These are phyloP conservation scores for Leccinum broughii DNA, from an alignment of 768 basidiomycete genomes.

Conservation along the genomic window DNA sequence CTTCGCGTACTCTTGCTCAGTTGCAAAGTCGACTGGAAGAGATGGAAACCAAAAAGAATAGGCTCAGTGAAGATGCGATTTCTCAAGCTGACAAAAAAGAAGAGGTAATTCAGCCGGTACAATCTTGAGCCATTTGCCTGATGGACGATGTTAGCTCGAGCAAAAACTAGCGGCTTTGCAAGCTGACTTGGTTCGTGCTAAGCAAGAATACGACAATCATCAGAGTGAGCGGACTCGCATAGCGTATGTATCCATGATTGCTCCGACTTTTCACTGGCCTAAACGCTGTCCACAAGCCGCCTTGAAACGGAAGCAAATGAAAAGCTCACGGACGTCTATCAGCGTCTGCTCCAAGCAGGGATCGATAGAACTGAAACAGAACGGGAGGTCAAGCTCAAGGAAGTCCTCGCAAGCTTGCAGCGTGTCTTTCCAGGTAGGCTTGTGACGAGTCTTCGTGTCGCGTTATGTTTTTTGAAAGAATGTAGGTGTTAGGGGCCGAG, in stretches of 20 bases:
- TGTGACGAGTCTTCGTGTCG: background rate
- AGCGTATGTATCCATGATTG: slow-evolving; percentile 43
- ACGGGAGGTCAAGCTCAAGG: slow-evolving; percentile 79
- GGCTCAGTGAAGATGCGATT: slow-evolving; percentile 54
- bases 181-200: slow-evolving; percentile 60
- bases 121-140: background rate
- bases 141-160: slow-evolving; percentile 45
- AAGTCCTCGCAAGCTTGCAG: slow-evolving; percentile 80
- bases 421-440: slow-evolving; percentile 80
- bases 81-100: slow-evolving; percentile 50
- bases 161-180: slow-evolving; percentile 56
- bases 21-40: slow-evolving; percentile 70
- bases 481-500: slow-evolving; percentile 85
- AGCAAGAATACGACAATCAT: slow-evolving; percentile 81
- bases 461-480: background rate
- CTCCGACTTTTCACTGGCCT: background rate
- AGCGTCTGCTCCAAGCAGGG: slow-evolving; percentile 86
- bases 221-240: slow-evolving; percentile 82
- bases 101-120: slow-evolving; percentile 44
- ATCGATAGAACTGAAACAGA: slow-evolving; percentile 87
- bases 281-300: slow-evolving; percentile 51
- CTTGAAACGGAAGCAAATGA: slow-evolving; percentile 91
- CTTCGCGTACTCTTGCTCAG: slow-evolving; percentile 60
- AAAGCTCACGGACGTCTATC: slow-evolving; percentile 79
- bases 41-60: slow-evolving; percentile 55